Base-by-base conservation (phyloP, 805 yeast species). In the Lachancea nothofagi region DNA sequence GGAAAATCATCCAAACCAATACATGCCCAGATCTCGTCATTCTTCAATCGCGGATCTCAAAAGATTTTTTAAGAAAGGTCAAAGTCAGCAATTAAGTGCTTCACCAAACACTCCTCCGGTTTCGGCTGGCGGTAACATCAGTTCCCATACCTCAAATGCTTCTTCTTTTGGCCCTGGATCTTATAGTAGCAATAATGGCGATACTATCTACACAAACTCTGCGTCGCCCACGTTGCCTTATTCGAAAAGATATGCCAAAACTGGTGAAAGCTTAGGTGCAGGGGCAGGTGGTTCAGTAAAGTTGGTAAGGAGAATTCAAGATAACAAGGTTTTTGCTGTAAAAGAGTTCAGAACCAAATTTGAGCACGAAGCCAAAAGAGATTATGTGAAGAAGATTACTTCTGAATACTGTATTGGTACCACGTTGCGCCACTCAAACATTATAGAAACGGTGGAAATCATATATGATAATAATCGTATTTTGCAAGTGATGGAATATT, bases 271-370 rank as follows among this genome's bases (percentile, higher is more conserved):
- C 43, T 70, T 89, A 34, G 97, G 96, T 40, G 93, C 93, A 15
- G 97, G 97, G 39, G 96, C 96, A 2, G 97, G 97, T 36, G 97
- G 97, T 3, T 74, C 82, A 12, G 97, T 89, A 24, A 78, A 79
- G 53, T 68, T 88, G 35, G 81, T 86, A 33, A 79, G 71, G 38
- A 66, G 95, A 49, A 62, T 74, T 3, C 62, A 74, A 2, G 96
- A 88, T 62, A 65, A 69, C 22, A 74, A 78, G 51, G 74, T 84
- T 2, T 88, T 86, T 69, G 97, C 97, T 0, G 96, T 89, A 18
- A 89, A 89, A 61, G 96, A 89, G 62, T 89, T 88, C 59, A 74
- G 96, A 48, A 75, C 85, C 13, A 78, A 81, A 55, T 79, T 81
- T 48, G 71, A 74, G 29, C 75, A 75, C 40, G 97, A 89, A 62